Percentiles rank a stretch among this genome's conserved stretches.
phyloP scores from a whole-genome alignment of 2,329 filamentous ascomycete genomes.

The Stylonectria norvegica region DNA sequence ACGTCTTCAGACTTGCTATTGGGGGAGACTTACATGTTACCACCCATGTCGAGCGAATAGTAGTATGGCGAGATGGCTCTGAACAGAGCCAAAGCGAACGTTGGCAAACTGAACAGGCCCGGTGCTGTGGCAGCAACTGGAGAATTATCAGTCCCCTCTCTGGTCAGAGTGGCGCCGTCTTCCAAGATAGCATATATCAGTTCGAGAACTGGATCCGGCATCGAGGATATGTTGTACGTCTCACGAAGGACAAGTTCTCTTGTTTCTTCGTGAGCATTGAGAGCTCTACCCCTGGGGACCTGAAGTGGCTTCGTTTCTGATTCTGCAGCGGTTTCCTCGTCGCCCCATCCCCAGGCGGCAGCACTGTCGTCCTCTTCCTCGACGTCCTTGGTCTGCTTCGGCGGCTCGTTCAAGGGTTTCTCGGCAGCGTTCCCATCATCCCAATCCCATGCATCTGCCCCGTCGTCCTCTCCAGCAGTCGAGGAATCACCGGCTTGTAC shows the following conservation, averaged over 20 bases:
- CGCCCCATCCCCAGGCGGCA: constrained; percentile 86
- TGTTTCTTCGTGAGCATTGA: constrained; percentile 32
- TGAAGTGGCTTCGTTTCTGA: constrained; percentile 16
- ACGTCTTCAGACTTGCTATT: background rate
- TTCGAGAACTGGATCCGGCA: constrained; percentile 74
- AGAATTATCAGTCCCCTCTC: constrained; percentile 46
- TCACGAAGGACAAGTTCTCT: constrained; percentile 77
- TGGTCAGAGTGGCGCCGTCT: constrained; percentile 59
- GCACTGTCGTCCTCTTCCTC: constrained; percentile 47
- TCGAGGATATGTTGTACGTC: constrained; percentile 81
- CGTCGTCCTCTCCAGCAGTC: constrained; percentile 38
- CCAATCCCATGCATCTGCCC: constrained; percentile 79
- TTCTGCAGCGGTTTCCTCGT: constrained; percentile 49
- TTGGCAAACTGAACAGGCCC: constrained; percentile 69
- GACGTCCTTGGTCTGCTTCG: constrained; percentile 14
- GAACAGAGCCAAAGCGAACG: constrained; percentile 73
- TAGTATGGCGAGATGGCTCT: constrained; percentile 72
- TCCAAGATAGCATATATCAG: constrained; percentile 59
- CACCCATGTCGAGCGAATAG: constrained; percentile 60
- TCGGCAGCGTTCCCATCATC: constrained; percentile 55
- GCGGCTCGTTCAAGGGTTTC: constrained; percentile 12
- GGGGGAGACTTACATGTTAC: constrained; percentile 55
- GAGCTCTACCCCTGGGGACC: constrained; percentile 9
- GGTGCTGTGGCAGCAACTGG: constrained; percentile 65
- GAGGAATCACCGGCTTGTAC: constrained; percentile 12